Conservation (phyloP, 352 stramenopile genomes). For the Globisporangium parvum region DNA sequence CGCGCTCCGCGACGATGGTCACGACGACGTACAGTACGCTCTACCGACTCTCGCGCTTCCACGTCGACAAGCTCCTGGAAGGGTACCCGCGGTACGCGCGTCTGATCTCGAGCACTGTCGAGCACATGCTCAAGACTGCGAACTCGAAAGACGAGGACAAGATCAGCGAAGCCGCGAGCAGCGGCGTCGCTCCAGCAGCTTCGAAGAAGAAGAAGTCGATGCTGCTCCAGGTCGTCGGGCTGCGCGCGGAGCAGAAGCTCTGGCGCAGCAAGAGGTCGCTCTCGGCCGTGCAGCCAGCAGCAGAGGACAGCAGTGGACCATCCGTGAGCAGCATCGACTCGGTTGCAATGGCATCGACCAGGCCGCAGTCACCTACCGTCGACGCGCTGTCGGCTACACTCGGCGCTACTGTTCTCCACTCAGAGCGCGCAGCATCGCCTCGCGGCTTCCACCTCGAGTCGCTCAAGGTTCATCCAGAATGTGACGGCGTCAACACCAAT, state of each 20-base stretch:
- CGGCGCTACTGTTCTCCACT: not conserved
- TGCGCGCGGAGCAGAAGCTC: constrained; percentile 7
- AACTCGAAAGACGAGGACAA: constrained; percentile 15
- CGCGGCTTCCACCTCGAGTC: not conserved
- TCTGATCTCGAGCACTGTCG: constrained; percentile 35
- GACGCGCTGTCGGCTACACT: no score
- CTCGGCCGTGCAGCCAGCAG: not conserved
- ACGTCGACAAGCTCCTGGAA: constrained; percentile 48
- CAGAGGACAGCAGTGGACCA: not conserved
- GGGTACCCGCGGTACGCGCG: constrained; percentile 41
- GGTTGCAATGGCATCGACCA: constrained; percentile 1
- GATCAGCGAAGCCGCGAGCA: constrained; percentile 10
- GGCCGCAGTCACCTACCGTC: no score
- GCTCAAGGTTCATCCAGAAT: not conserved
- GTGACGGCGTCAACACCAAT: no score
- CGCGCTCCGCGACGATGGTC: constrained; percentile 54
- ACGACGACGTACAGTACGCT: constrained; percentile 63
- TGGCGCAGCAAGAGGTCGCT: constrained; percentile 8
- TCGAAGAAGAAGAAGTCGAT: constrained; percentile 8
- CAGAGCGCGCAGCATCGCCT: not conserved
- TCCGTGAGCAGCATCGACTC: not conserved
- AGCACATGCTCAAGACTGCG: constrained; percentile 30
- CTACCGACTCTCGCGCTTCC: constrained; percentile 41
- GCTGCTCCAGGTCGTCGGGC: constrained; percentile 4
- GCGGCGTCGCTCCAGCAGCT: not conserved